Percentiles rank a stretch among this genome's conserved stretches.
phyloP scores from a whole-genome alignment of 441 rosid species.

The Dalechampia spathulata region DNA sequence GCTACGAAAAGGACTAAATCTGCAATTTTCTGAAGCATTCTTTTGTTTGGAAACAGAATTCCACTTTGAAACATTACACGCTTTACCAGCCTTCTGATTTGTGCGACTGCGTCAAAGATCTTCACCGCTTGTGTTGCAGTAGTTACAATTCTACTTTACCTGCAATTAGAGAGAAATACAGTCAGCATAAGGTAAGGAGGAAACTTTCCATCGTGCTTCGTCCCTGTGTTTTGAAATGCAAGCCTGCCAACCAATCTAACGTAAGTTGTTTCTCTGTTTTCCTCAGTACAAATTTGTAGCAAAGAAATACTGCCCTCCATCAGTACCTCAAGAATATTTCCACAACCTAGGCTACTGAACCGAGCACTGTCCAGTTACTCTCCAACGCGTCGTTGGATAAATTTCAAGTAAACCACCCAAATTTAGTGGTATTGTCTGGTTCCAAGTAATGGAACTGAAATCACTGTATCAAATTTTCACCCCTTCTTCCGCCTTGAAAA shows the following conservation, averaged over 20 bases:
- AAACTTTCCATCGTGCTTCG: background rate
- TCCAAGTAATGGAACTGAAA: slow-evolving; percentile 3
- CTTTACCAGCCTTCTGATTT: slow-evolving; percentile 59
- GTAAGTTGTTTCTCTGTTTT: slow-evolving; percentile 6
- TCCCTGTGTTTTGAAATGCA: background rate
- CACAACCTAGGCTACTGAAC: slow-evolving; percentile 24
- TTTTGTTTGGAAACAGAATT: slow-evolving; percentile 36
- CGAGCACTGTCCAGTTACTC: background rate
- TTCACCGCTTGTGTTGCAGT: slow-evolving; percentile 50
- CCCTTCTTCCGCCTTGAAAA: too few species aligned
- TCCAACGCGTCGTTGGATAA: slow-evolving; percentile 43
- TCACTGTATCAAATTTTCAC: background rate
- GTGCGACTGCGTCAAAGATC: slow-evolving; percentile 58
- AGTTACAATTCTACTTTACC: slow-evolving; percentile 44
- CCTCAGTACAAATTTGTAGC: slow-evolving; percentile 83
- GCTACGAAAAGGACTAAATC: slow-evolving; percentile 24
- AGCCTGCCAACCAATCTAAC: background rate
- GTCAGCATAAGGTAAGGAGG: slow-evolving; percentile 67
- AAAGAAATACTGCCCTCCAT: slow-evolving; percentile 67
- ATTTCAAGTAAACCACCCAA: slow-evolving; percentile 2
- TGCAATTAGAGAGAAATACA: slow-evolving; percentile 83
- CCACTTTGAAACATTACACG: slow-evolving; percentile 82
- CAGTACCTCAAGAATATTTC: slow-evolving; percentile 67
- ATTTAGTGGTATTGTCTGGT: background rate
- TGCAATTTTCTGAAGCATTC: background rate